phyloP scores from a whole-genome alignment of 2,329 filamentous ascomycete genomes.

The Metarhizium rileyi region DNA sequence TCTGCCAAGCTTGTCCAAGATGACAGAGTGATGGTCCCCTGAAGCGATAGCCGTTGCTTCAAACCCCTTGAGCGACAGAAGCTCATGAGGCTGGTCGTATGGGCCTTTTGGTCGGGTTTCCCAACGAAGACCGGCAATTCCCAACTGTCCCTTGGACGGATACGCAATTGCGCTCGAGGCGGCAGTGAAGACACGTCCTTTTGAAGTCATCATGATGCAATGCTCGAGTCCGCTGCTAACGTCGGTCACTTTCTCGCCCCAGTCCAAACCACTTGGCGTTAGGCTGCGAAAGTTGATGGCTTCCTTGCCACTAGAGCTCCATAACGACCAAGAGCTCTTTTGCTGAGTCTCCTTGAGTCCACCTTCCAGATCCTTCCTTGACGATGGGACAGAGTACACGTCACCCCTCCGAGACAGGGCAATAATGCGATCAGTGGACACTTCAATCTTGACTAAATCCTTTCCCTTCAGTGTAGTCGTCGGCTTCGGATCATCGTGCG shows the following conservation, averaged over 20 bases:
- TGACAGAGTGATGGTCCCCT: conserved; percentile 80
- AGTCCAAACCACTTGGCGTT: conserved; percentile 52
- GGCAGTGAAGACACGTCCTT: conserved; percentile 80
- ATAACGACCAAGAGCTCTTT: conserved; percentile 62
- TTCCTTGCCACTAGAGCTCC: conserved; percentile 31
- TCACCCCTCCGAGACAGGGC: conserved; percentile 64
- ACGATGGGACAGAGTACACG: conserved; percentile 77
- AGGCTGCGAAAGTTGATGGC: conserved; percentile 63
- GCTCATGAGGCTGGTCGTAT: conserved; percentile 75
- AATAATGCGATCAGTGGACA: conserved; percentile 77
- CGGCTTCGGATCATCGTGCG: conserved; percentile 52
- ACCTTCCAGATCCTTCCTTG: conserved; percentile 57
- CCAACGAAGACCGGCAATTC: conserved; percentile 76
- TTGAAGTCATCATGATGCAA: conserved; percentile 72
- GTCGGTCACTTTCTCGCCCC: conserved; percentile 63
- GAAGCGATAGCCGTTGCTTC: conserved; percentile 66
- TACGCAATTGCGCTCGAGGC: conserved; percentile 70
- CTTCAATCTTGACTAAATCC: conserved; percentile 62
- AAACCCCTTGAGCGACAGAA: conserved; percentile 60
- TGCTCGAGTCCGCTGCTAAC: conserved; percentile 78
- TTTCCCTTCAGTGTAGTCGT: conserved; percentile 69
- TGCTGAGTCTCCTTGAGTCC: conserved; percentile 53
- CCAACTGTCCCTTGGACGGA: conserved; percentile 77
- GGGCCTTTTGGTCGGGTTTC: conserved; percentile 63
- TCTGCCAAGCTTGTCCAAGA: conserved; percentile 63